Evolutionary conservation across 2,329 filamentous ascomycete genomes (phyloP), one percentile per base, ranked within the genome.

Genomic region (Pseudogymnoascus sp.): DNA sequence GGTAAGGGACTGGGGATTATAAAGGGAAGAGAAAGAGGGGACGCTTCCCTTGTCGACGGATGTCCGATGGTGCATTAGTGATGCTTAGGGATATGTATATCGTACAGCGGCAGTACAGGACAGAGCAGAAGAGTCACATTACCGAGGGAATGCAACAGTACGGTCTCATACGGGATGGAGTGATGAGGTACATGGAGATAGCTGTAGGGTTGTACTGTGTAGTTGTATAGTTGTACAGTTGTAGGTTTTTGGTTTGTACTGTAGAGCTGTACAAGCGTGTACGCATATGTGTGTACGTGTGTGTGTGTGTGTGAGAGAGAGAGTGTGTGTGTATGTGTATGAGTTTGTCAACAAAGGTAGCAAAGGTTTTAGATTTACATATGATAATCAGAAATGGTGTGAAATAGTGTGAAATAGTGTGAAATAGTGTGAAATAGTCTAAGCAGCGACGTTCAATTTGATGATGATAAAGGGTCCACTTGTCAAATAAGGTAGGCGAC

Each of bases 401-500:
- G 31, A 9, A 8, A 9, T 31, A 9, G 28, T 31, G 7, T 31
- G 8, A 8, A 9, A 34, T 12, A 5, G 31, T 34, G 9, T 31
- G 28, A 31, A 31, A 31, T 31, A 11, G 28, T 34, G 9, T 34
- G 31, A 12, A 34, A 34, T 34, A 34, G 31, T 34, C 14, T 34
- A 12, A 34, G n/a, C n/a, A 18, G n/a, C n/a, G n/a, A 16, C n/a
- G 37, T 40, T 40, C n/a, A 18, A 18, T 40, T 40, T 40, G 37
- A 18, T 40, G 18, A 3, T 42, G 21, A 23, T 23, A 23, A 28
- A 49, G 43, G 23, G 23, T 28, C 43, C 46, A 53, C 46, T 53
- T 53, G 46, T 53, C 46, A 53, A 53, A 53, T 53, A 53, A 53
- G 46, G 46, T 53, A 53, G 46, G 23, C 46, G 46, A 53, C 46